Evolutionary conservation across 441 rosid genomes (phyloP), one percentile per base, ranked within the genome.

Genomic region (Aleurites moluccanus): DNA sequence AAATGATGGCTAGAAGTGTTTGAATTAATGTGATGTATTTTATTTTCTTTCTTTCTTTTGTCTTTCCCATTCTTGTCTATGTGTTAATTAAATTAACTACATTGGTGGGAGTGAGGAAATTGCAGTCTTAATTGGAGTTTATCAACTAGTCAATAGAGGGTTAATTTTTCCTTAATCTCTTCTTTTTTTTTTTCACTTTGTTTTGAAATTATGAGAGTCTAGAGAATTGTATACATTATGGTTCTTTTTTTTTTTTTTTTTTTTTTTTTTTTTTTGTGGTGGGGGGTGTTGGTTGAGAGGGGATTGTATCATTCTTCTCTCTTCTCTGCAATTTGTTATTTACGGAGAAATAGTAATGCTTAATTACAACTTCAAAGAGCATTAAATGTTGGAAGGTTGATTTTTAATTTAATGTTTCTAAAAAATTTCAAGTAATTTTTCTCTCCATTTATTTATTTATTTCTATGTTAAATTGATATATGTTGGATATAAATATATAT

Each of bases 1-100:
- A 90, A 49, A 88, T 85, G 94, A 77, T 92, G 78, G 88, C 88
- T 13, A 86, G 90, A 86, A 87, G 93, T 83, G 69, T 84, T 77
- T 89, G 85, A 85, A 64, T 13, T 45, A 50, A 13, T 23, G 27
- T 4, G 44, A 7, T 8, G 45, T 14, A 45, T 6, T 18, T 44
- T 74, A 55, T 64, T 55, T 72, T 52, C 10, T 18, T 59, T 77
- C 78, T 56, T 52, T 30, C 27, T 33, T 65, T 74, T 67, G 27
- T 73, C 82, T 77, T 79, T 80, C 80, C 66, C 80, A 64, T 69
- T 84, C 69, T 74, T 80, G 77, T 64, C 7, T 52, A 52, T 83
- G 79, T 44, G 79, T 35, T 63, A 53, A 59, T 67, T 38, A 38
- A 38, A 38, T 38, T 38, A 38, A 5, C 40, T n/a, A 68, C 69